phyloP scores from a whole-genome alignment of 257 asterid species.

The Perilla frutescens region DNA sequence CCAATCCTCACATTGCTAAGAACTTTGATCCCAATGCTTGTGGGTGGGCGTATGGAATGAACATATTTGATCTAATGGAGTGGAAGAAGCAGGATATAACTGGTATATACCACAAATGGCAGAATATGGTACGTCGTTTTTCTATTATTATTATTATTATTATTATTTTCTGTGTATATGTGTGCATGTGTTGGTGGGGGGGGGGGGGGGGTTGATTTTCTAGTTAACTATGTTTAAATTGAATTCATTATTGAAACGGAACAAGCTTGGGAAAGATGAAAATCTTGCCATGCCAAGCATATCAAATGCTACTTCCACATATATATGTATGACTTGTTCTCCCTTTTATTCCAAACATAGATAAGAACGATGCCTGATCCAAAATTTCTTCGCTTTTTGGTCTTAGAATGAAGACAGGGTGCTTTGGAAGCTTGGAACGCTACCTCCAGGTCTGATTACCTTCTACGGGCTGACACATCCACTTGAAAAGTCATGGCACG shows the following conservation, averaged over 20 bases:
- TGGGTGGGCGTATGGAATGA: conserved; percentile 99
- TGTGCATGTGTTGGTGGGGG: no score
- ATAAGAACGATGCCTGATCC: neutral
- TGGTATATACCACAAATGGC: conserved; percentile 99
- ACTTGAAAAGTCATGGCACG: conserved; percentile 96
- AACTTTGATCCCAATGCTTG: conserved; percentile 95
- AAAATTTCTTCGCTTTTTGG: conserved; percentile 27
- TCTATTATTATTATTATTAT: no score
- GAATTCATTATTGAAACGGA: no score
- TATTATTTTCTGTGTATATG: conserved; percentile 6
- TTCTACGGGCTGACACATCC: conserved; percentile 95
- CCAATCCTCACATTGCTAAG: conserved; percentile 91
- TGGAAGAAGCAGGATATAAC: conserved; percentile 98
- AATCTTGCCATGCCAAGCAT: neutral
- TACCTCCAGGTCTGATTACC: conserved; percentile 96
- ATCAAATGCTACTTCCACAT: neutral
- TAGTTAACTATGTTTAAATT: no score
- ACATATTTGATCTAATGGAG: conserved; percentile 88
- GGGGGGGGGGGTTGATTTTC: no score
- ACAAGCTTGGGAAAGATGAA: no score
- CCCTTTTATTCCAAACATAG: neutral
- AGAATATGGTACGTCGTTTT: conserved; percentile 71
- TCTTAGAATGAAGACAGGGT: conserved; percentile 87
- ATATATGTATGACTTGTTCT: conserved; percentile 1
- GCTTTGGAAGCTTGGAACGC: conserved; percentile 97